These are phyloP conservation scores for Chrysochromulina parva DNA, from an alignment of 78 protist genomes.

Conservation along the genomic window DNA sequence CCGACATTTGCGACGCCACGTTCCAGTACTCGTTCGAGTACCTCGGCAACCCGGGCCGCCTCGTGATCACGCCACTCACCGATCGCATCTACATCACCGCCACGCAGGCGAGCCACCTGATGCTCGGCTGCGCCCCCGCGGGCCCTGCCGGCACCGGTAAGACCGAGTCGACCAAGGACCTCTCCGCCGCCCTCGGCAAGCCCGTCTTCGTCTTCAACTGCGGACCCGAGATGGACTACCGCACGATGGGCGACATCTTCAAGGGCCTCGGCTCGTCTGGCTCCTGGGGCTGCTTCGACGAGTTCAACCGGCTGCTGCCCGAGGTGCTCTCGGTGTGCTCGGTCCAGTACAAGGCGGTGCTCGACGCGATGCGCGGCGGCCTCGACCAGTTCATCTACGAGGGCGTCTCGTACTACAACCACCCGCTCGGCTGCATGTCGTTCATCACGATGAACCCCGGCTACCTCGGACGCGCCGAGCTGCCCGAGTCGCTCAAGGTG, in stretches of 20 bases:
- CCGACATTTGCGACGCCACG: background rate
- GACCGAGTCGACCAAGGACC: constrained; percentile 73
- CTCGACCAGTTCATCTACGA: background rate
- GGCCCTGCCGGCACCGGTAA: constrained; percentile 88
- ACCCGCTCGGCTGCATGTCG: constrained; percentile 26
- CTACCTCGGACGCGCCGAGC: constrained; percentile 85
- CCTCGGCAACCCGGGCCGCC: constrained; percentile 53
- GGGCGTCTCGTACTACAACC: background rate
- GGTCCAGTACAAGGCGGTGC: constrained; percentile 72
- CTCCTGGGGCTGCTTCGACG: constrained; percentile 92
- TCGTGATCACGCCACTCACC: constrained; percentile 66
- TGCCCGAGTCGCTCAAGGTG: constrained; percentile 86
- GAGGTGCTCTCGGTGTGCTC: constrained; percentile 84
- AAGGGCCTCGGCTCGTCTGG: constrained; percentile 77
- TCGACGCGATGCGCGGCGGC: constrained; percentile 61
- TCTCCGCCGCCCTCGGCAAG: constrained; percentile 46
- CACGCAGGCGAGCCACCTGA: constrained; percentile 55
- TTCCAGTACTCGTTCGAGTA: constrained; percentile 56
- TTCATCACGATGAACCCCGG: constrained; percentile 92
- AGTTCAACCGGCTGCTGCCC: constrained; percentile 73
- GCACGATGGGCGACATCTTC: constrained; percentile 66
- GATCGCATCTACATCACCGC: constrained; percentile 55
- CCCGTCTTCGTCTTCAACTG: constrained; percentile 68
- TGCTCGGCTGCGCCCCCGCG: constrained; percentile 65
- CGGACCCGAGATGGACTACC: constrained; percentile 71